Evolutionary conservation across 2,329 filamentous ascomycete species (phyloP).

Genomic region (Hypoxylon sp.): DNA sequence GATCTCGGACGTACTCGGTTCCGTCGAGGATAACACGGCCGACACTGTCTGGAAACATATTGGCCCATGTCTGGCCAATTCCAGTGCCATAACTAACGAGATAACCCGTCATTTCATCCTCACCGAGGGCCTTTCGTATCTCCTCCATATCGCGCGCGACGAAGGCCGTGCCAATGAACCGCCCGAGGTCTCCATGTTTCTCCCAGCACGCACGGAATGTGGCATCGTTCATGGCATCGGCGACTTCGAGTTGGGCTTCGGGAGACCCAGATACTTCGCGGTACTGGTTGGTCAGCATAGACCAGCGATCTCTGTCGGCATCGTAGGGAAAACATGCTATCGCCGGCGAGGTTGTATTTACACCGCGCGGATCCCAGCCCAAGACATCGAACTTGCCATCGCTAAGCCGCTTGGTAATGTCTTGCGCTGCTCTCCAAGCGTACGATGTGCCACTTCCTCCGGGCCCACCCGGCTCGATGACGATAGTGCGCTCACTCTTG

Average conservation of each 20-base stretch:
- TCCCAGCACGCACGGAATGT: conserved; percentile 61
- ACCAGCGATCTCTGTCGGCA: conserved; percentile 64
- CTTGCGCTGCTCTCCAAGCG: conserved; percentile 58
- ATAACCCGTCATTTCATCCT: conserved; percentile 65
- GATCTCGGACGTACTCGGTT: conserved; percentile 63
- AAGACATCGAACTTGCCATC: conserved; percentile 63
- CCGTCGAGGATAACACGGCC: conserved; percentile 66
- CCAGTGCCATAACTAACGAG: conserved; percentile 67
- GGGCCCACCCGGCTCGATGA: conserved; percentile 66
- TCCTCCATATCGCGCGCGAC: conserved; percentile 65
- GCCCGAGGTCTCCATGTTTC: conserved; percentile 61
- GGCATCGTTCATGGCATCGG: conserved; percentile 64
- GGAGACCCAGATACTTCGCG: conserved; percentile 56
- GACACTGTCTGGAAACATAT: conserved; percentile 65
- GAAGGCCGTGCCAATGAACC: conserved; percentile 63
- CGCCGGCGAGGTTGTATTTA: conserved; percentile 63
- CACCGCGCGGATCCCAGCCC: conserved; percentile 69
- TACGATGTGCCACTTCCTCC: conserved; percentile 64
- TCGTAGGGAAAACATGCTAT: conserved; percentile 64
- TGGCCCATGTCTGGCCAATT: conserved; percentile 67
- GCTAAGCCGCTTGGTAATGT: conserved; percentile 59
- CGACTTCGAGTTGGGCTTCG: conserved; percentile 58
- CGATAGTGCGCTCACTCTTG: conserved; percentile 64
- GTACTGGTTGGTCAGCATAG: conserved; percentile 58
- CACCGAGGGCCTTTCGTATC: conserved; percentile 62